Conservation (phyloP, 352 stramenopile genomes). For the Phytophthora litchii region DNA sequence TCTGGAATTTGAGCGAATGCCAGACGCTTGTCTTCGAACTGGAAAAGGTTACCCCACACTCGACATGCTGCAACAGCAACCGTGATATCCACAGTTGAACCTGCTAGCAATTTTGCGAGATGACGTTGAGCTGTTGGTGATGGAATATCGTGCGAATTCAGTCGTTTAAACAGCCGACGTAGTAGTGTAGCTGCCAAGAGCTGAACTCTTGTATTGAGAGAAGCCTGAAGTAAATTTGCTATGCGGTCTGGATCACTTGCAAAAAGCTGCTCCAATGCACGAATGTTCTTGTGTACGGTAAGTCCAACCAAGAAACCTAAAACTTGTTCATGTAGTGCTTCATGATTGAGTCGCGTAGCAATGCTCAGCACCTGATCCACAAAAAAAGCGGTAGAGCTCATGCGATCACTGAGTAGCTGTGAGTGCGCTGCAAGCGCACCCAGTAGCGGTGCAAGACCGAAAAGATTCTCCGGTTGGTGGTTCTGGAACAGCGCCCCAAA, state of each 20-base stretch:
- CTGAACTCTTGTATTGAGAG: constrained; percentile 35
- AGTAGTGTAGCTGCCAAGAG: constrained; percentile 43
- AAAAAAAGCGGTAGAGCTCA: constrained; percentile 41
- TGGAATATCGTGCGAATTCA: constrained; percentile 48
- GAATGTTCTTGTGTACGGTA: constrained; percentile 54
- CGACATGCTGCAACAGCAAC: constrained; percentile 48
- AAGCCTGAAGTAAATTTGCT: constrained; percentile 57
- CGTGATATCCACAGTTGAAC: constrained; percentile 21
- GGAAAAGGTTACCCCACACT: constrained; percentile 70
- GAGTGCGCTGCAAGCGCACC: constrained; percentile 46
- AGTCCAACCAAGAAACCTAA: constrained; percentile 56
- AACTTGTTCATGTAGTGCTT: constrained; percentile 48
- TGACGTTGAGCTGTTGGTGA: constrained; percentile 51
- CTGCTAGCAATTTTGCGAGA: constrained; percentile 44
- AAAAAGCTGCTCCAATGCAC: constrained; percentile 51
- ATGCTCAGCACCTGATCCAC: constrained; percentile 46
- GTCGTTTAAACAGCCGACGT: constrained; percentile 61
- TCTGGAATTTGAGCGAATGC: constrained; percentile 46
- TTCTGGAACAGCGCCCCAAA: constrained; percentile 49
- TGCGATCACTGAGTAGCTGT: constrained; percentile 23
- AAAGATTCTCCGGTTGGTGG: constrained; percentile 43
- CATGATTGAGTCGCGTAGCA: constrained; percentile 43
- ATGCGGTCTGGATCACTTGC: constrained; percentile 54
- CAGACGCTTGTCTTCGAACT: constrained; percentile 60
- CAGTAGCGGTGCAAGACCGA: constrained; percentile 52